Base-by-base conservation (phyloP, 31 red algal genomes). In the Odonthalia washingtoniensis region DNA sequence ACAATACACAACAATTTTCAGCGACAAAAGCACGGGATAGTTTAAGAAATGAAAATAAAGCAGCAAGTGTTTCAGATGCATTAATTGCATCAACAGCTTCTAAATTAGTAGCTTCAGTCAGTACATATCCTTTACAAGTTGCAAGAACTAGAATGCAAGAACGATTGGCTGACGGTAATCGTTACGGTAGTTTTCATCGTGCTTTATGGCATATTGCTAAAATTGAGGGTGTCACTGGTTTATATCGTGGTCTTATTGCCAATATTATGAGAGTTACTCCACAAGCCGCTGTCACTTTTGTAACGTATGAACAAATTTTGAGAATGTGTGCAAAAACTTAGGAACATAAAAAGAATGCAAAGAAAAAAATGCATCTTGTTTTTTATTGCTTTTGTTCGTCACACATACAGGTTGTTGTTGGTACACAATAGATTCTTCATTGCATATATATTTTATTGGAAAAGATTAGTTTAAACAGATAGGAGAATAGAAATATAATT, bases 91-190 rank as follows among this genome's bases (percentile, higher is more conserved):
- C 49, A 57, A 57, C 49, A 21, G 49, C 21, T 9, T 57, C 49
- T 14, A 99, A 99, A 69, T 65, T 96, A 17, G 66, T 97, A 6
- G 97, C 97, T 0, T 95, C 95, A 2, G 66, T 87, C 37, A 69
- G 82, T 1, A 99, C 97, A 4, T 99, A 99, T 78, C 97, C 97
- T 35, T 89, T 95, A 66, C 91, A 99, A 78, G 97, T 99, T 2
- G 94, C 92, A 4, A 83, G 97, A 61, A 91, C 92, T 2, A 88
- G 97, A 31, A 94, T 99, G 93, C 83, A 92, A 61, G 89, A 99
- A 88, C 90, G 89, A 41, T 80, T 90, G 34, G 41, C 85, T 46
- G 97, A 83, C 24, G 93, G 84, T 40, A 78, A 52, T 43, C 89
- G 92, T 75, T 99, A 99, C 88, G 44, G 82, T 16, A 88, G 95